phyloP scores from a whole-genome alignment of 2,329 filamentous ascomycete genomes.

The Cladosporium colombiae region DNA sequence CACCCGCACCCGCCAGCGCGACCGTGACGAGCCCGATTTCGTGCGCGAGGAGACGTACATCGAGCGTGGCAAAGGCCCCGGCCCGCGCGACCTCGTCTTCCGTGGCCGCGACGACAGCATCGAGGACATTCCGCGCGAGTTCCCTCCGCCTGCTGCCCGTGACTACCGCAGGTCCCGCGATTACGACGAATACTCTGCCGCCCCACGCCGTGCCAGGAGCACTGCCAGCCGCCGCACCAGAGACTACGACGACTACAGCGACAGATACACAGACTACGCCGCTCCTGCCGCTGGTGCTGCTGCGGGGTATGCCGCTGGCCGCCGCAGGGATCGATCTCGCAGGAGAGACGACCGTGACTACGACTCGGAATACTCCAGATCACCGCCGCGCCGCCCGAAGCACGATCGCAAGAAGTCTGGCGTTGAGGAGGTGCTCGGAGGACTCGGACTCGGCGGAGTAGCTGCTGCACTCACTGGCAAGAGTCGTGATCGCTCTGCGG shows the following conservation, averaged over 20 bases:
- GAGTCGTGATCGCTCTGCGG: slow-evolving; percentile 58
- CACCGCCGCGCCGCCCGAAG: slow-evolving; percentile 39
- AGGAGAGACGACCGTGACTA: slow-evolving; percentile 42
- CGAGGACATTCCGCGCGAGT: slow-evolving; percentile 83
- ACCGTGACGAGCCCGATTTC: slow-evolving; percentile 53
- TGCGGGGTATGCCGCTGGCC: slow-evolving; percentile 40
- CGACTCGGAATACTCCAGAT: slow-evolving; percentile 47
- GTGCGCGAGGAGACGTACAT: slow-evolving; percentile 53
- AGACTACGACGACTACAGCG: slow-evolving; percentile 51
- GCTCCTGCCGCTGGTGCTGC: slow-evolving; percentile 45
- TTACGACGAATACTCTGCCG: slow-evolving; percentile 49
- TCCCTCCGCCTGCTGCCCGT: slow-evolving; percentile 65
- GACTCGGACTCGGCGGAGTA: slow-evolving; percentile 59
- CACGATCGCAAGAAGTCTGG: slow-evolving; percentile 55
- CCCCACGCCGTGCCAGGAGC: slow-evolving; percentile 63
- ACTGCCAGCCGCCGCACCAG: slow-evolving; percentile 48
- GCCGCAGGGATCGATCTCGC: slow-evolving; percentile 26
- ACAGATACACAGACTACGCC: slow-evolving; percentile 56
- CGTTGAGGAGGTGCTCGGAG: slow-evolving; percentile 63
- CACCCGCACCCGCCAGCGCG: slow-evolving; percentile 44
- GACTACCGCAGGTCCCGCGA: slow-evolving; percentile 40
- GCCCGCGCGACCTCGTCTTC: slow-evolving; percentile 52
- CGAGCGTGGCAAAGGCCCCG: slow-evolving; percentile 46
- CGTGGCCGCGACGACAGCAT: slow-evolving; percentile 72
- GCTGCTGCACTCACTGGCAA: slow-evolving; percentile 53